Conservation (phyloP, 78 protist species). For the Andalucia godoyi region DNA sequence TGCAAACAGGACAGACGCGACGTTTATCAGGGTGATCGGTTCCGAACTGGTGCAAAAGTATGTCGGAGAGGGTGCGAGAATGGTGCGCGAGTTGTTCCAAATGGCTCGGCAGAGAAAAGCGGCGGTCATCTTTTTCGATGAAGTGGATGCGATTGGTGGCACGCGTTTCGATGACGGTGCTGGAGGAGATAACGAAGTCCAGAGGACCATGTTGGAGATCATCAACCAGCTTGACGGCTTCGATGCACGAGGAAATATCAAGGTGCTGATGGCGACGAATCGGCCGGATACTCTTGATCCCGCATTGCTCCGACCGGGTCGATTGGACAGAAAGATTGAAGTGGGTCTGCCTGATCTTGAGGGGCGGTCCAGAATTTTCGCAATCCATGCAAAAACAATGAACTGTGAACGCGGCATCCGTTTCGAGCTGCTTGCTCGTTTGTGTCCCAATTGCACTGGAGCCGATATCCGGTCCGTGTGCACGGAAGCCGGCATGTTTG, state of each 20-base stretch:
- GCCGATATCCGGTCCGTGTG: constrained; percentile 56
- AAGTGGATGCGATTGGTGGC: constrained; percentile 97
- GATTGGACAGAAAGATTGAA: constrained; percentile 95
- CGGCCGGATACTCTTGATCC: constrained; percentile 89
- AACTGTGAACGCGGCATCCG: constrained; percentile 84
- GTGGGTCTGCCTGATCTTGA: constrained; percentile 95
- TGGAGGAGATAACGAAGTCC: constrained; percentile 97
- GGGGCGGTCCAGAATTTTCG: constrained; percentile 81
- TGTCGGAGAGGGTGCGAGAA: constrained; percentile 98
- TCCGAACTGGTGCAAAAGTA: constrained; percentile 96
- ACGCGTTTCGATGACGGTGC: constrained; percentile 89
- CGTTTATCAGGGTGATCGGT: constrained; percentile 98
- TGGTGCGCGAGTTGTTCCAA: constrained; percentile 97
- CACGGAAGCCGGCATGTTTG: constrained; percentile 87
- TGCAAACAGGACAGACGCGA: constrained; percentile 99
- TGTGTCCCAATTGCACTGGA: constrained; percentile 96
- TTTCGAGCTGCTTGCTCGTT: constrained; percentile 95
- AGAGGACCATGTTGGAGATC: constrained; percentile 98
- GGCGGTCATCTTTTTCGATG: constrained; percentile 96
- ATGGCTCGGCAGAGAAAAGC: constrained; percentile 96
- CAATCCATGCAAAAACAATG: constrained; percentile 83
- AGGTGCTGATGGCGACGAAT: constrained; percentile 98
- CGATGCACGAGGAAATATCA: constrained; percentile 97
- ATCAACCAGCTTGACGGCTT: constrained; percentile 99
- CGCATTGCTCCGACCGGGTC: constrained; percentile 97